Evolutionary conservation across 352 stramenopile genomes (phyloP).

Genomic region (Pythium monospermum): DNA sequence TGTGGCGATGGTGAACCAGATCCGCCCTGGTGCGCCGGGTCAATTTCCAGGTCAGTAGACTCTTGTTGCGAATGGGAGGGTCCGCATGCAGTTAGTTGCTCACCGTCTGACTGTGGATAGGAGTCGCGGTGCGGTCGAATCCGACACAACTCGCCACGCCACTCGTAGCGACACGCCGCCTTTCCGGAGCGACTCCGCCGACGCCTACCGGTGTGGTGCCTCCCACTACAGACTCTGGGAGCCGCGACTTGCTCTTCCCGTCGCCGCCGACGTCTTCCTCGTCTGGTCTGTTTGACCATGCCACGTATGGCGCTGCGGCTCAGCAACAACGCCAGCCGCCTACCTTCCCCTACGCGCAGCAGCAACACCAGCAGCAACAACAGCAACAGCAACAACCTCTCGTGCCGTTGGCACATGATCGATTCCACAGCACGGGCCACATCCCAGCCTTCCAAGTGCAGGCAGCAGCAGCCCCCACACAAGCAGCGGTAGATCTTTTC

Average conservation of each 20-base stretch:
- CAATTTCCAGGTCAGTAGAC: conserved; percentile 25
- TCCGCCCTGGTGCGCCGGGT: conserved; percentile 18
- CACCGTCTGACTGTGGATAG: conserved; percentile 7
- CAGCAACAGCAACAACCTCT: background rate
- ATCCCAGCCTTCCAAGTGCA: conserved; percentile 28
- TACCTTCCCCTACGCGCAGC: no score
- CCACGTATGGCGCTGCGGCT: background rate
- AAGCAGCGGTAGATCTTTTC: conserved; percentile 21
- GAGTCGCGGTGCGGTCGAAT: conserved; percentile 31
- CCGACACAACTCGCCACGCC: conserved; percentile 61
- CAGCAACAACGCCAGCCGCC: background rate
- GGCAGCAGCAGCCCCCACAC: background rate
- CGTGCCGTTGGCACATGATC: conserved; percentile 3
- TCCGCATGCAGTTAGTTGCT: background rate
- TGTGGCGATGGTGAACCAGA: conserved; percentile 30
- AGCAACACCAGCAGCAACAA: no score
- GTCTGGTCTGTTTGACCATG: conserved; percentile 3
- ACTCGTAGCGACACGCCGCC: conserved; percentile 34
- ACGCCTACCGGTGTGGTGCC: conserved; percentile 8
- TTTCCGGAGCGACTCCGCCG: conserved; percentile 17
- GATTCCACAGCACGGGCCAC: conserved; percentile 16
- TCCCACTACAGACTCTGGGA: background rate
- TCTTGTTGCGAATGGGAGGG: no score
- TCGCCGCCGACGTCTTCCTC: conserved; percentile 9
- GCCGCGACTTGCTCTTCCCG: conserved; percentile 11